A percentile compares a stretch with the other conserved stretches of the same genome.
These are phyloP conservation scores for Penicillium pulvis DNA, from an alignment of 495 filamentous ascomycete species.

Conservation along the genomic window DNA sequence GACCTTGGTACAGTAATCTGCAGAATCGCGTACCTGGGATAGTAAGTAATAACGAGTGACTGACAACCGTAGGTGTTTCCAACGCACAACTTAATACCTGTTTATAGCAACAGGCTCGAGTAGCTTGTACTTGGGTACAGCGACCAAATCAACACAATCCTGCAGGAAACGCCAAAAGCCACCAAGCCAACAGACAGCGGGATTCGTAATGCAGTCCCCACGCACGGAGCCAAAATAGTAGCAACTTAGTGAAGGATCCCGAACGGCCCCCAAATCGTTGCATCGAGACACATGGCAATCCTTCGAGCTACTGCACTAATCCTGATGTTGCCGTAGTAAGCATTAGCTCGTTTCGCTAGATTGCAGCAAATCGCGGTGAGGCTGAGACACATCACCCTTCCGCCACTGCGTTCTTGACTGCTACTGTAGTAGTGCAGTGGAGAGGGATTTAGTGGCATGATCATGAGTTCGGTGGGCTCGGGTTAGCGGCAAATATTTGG, in stretches of 20 bases:
- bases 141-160: neutral
- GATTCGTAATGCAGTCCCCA: slow-evolving; percentile 6
- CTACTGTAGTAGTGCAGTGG: slow-evolving; percentile 2
- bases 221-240: neutral
- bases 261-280: neutral
- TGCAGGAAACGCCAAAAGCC: neutral
- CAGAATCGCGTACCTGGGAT: neutral
- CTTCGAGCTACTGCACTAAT: neutral
- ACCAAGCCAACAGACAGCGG: neutral
- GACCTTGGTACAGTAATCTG: neutral
- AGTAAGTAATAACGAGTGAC: neutral
- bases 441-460: neutral
- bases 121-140: neutral
- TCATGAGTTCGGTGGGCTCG: neutral
- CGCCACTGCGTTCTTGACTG: neutral
- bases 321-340: neutral
- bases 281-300: neutral
- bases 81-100: neutral
- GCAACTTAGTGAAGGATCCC: neutral
- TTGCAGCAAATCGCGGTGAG: neutral
- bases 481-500: neutral
- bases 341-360: neutral
- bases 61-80: too few relatives aligned
- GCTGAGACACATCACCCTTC: neutral
- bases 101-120: neutral